Base-by-base conservation (phyloP, 2,329 filamentous ascomycete genomes). In the Emergomyces orientalis region DNA sequence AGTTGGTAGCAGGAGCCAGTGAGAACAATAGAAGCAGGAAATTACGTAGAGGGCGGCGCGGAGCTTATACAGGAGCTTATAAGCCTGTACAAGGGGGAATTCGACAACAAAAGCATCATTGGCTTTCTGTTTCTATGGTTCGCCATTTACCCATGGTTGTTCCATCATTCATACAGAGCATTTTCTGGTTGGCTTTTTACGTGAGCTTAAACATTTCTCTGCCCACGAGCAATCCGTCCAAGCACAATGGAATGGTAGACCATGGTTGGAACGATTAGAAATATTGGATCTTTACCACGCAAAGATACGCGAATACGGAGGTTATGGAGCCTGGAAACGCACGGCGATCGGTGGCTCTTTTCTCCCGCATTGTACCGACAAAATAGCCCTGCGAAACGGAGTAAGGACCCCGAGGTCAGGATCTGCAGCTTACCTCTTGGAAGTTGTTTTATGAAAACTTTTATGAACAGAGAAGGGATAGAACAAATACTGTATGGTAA, bases 371-470 rank as follows among this genome's bases (percentile, higher is more conserved):
- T 25, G n/a, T n/a, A n/a, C 41, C 19, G 17, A 45, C 43, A 19
- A n/a, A n/a, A n/a, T n/a, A n/a, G n/a, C n/a, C n/a, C n/a, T n/a
- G n/a, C n/a, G n/a, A n/a, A n/a, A 37, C 34, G 4, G 13, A 13
- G 11, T 39, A 39, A n/a, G n/a, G n/a, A n/a, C n/a, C n/a, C n/a
- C n/a, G n/a, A n/a, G 13, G 17, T 2, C 22, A 30, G 47, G 47
- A 51, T 51, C 47, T 51, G 25, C 47, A 51, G 47, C 47, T 51
- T 51, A 51, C 47, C 47, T 51, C 47, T 51, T 51, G 47, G 47
- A 14, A 7, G 41, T 8, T 27, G 13, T 14, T 27, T 51, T 51
- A 51, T 30, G 47, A 51, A 47, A 11, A 3, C 6, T 51, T 51
- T 51, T 51, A 30, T 51, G 47, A 51, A 51, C 47, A 19, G 2